Percentiles rank a stretch among this genome's conserved stretches.
These are phyloP conservation scores for Obelidium mucronatum DNA, from an alignment of 192 early-diverging fungal genomes.

Conservation along the genomic window DNA sequence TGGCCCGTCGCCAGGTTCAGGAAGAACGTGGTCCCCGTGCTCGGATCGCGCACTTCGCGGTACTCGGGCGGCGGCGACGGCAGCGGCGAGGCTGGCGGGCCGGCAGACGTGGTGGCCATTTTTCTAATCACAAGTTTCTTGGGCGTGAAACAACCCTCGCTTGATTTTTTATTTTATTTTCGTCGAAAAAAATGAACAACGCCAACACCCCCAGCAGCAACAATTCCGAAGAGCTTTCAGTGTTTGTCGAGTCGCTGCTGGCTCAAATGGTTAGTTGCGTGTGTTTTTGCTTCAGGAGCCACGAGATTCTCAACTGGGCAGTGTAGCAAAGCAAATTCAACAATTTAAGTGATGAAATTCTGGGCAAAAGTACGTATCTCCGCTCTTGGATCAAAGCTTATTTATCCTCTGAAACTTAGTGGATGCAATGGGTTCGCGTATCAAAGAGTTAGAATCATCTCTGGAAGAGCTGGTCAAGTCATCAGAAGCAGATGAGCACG, in stretches of 20 bases:
- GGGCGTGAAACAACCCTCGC: no score
- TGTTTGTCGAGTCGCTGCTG: conserved; percentile 37
- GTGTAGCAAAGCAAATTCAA: conserved; percentile 47
- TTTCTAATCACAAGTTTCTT: no score
- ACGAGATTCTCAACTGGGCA: no score
- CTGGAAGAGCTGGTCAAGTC: conserved; percentile 38
- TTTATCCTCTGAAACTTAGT: no score
- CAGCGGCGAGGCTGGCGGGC: no score
- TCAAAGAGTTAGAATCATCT: conserved; percentile 40
- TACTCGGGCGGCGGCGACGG: conserved; percentile 14
- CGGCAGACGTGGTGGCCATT: no score
- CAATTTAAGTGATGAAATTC: conserved; percentile 37
- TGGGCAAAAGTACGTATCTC: conserved; percentile 40
- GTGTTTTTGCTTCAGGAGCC: no score
- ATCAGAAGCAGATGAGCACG: conserved; percentile 7
- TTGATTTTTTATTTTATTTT: no score
- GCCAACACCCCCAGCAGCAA: not conserved
- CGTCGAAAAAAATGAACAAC: not conserved
- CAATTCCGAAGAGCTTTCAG: conserved; percentile 26
- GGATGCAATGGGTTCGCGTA: conserved; percentile 45
- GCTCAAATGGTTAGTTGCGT: conserved; percentile 32
- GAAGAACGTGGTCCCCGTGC: conserved; percentile 61
- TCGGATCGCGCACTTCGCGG: conserved; percentile 51
- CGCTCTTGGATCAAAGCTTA: not conserved
- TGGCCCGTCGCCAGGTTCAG: conserved; percentile 76